phyloP scores from a whole-genome alignment of 208 protist species.

The Leishmania guyanensis region DNA sequence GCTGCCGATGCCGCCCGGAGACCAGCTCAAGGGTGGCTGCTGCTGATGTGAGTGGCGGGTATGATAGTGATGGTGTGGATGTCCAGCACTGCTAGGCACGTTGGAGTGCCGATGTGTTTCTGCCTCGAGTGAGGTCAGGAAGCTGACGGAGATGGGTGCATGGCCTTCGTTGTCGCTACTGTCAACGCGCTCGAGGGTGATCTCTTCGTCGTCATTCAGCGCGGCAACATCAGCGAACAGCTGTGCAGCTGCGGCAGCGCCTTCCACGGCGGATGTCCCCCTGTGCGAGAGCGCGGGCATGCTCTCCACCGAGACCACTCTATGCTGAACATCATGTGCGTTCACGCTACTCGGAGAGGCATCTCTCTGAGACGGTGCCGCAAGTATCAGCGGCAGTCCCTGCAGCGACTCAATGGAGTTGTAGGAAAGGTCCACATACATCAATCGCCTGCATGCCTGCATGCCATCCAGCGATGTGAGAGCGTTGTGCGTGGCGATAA shows the following conservation, averaged over 20 bases:
- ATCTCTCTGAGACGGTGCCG: background rate
- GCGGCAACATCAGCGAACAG: background rate
- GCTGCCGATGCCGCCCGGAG: background rate
- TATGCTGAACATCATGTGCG: background rate
- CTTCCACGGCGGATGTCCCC: background rate
- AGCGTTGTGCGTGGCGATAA: conserved; percentile 39
- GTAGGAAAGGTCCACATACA: conserved; percentile 40
- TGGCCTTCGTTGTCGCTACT: background rate
- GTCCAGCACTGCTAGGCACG: background rate
- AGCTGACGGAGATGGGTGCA: conserved; percentile 1
- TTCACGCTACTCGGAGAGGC: background rate
- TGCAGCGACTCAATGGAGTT: conserved; percentile 31
- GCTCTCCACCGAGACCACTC: background rate
- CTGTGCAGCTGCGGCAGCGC: background rate
- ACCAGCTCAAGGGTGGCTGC: background rate
- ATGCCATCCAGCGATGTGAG: conserved; percentile 32
- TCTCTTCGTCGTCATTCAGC: background rate
- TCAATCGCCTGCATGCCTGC: conserved; percentile 28
- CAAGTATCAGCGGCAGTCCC: conserved; percentile 21
- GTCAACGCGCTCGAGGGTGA: too few relatives aligned
- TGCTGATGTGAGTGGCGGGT: background rate
- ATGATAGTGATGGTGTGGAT: background rate
- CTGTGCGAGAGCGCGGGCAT: background rate
- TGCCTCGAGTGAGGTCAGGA: background rate
- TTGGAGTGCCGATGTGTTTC: background rate